Conservation (phyloP, 345 rosid species). For the Pseudoturritis turrita region DNA sequence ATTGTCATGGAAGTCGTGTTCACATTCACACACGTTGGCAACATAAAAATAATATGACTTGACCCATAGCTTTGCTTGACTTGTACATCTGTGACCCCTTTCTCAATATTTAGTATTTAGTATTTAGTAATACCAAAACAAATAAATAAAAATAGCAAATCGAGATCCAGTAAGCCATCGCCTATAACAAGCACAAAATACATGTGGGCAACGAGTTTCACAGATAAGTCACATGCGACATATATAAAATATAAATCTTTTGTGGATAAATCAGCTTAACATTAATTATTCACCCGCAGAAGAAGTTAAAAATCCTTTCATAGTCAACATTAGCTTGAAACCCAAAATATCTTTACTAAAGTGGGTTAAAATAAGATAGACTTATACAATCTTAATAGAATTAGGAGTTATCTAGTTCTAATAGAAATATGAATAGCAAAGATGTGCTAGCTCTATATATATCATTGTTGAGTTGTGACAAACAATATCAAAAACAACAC, state of each 20-base stretch:
- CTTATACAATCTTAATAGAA: too few species aligned
- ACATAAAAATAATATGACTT: slow-evolving; percentile 19
- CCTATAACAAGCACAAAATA: slow-evolving; percentile 1
- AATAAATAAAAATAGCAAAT: background rate
- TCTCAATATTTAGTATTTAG: background rate
- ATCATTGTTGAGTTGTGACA: too few species aligned
- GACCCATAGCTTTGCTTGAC: slow-evolving; percentile 16
- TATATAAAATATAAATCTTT: background rate
- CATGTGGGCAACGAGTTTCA: slow-evolving; percentile 23
- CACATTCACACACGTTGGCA: background rate
- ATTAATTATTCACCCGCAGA: background rate
- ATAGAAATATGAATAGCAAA: too few species aligned
- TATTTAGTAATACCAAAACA: too few species aligned
- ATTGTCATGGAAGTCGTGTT: slow-evolving; percentile 1
- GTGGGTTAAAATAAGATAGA: too few species aligned
- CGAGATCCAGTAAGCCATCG: background rate
- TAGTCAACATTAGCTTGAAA: background rate
- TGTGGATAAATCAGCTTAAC: background rate
- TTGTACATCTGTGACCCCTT: background rate
- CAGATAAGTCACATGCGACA: slow-evolving; percentile 11
- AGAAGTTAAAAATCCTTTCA: background rate
- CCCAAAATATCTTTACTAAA: too few species aligned
- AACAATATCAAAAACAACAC: too few species aligned
- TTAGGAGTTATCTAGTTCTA: too few species aligned
- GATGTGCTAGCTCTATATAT: too few species aligned